Evolutionary conservation across 2,329 filamentous ascomycete genomes (phyloP), one percentile per base, ranked within the genome.

Genomic region (Ciborinia camelliae): DNA sequence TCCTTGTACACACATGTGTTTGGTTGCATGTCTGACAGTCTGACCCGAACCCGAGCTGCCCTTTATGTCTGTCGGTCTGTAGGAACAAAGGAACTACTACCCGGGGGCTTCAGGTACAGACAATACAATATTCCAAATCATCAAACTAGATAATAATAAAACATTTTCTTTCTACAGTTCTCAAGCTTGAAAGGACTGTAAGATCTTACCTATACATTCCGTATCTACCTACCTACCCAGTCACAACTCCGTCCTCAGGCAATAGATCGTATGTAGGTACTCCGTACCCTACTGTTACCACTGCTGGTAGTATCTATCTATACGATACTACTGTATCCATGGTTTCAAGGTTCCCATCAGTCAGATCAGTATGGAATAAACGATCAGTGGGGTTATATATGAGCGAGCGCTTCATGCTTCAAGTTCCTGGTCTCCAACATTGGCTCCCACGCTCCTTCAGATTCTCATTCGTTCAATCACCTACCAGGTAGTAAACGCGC

Each of bases 371-470:
- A 8, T 28, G 43, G 12, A 37, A 51, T 61, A 15, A 57, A 57
- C 37, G 23, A 57, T n/a, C 54, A 43, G 57, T 48, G 57, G 57
- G 45, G 57, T 58, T 26, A 32, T 59, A 35, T 45, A 18, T 14
- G 28, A 48, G 43, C 41, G 57, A 61, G 58, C 58, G 58, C 58
- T 61, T 53, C 32, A 45, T 62, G 32, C 59, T 62, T 39, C 59
- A 53, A 18, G 14, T 28, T 43, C 39, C 48, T 35, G 18, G 18
- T 35, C 47, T 53, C 59, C 48, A 32, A 41, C 26, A 53, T 43
- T 32, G 35, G 32, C 48, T n/a, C 30, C 32, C 20, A 39, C n/a
- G 52, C 52, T 28, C 41, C 52, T 51, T 50, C 7, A 28, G 6
- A 52, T 9, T 39, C 39, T 63, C 23, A 58, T 58, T 63, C 62